Evolutionary conservation across 192 early-diverging fungal species (phyloP), one percentile per base, ranked within the genome.

Genomic region (Entomortierella beljakovae): DNA sequence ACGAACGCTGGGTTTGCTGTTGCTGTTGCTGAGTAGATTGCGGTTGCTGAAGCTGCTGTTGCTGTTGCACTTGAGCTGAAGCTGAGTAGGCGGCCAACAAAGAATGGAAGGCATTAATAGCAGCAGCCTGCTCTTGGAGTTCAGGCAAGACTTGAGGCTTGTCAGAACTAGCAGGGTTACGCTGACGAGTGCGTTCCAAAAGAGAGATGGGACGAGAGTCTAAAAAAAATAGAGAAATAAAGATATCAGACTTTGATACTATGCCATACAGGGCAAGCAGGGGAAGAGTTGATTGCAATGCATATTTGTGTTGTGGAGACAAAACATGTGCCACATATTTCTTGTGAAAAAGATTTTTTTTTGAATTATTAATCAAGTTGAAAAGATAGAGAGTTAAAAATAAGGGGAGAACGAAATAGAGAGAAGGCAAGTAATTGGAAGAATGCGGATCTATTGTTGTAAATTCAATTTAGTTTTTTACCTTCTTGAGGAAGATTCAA

Each of bases 11-110:
- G 56, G 31, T 5, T 32, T 61, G 66, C 75, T 79, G 75, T 32
- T 63, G 66, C 74, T 70, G 68, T 49, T 68, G 61, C 75, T 76
- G 72, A 64, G 65, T 68, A 65, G 51, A 32, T 70, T 79, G 75
- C 75, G 75, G 75, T 79, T 79, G 75, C 75, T 79, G 75, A 79
- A 70, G 75, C 75, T 79, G 75, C 75, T 79, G 75, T 56, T 63
- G 70, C 75, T 69, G 67, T 61, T 79, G 75, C 66, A 65, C 52
- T 68, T 79, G 75, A 57, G 71, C 63, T 64, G 66, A 55, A 46
- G 75, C 75, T 55, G 75, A 79, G 75, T 79, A 79, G 67, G 75
- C 75, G 61, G 75, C 75, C 56, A 79, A 69, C 56, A 79, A 53
- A 37, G 75, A 79, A 50, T 79, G 75, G 68, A 79, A 79, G 52